Percentiles rank a stretch among this genome's conserved stretches.
Evolutionary conservation across 1,139 yeast genomes (phyloP).

Genomic region (Geotrichum reessii): DNA sequence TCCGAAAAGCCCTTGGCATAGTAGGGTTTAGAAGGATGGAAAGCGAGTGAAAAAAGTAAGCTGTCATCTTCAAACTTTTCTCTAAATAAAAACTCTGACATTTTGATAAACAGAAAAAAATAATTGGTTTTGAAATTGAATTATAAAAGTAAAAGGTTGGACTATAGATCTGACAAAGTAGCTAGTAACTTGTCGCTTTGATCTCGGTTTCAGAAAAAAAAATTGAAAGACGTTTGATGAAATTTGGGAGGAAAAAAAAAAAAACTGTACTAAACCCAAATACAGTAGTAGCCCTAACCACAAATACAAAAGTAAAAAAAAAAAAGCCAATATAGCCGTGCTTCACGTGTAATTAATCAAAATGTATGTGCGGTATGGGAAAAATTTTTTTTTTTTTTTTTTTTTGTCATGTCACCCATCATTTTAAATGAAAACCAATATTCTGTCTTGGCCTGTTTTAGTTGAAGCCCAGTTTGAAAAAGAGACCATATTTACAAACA

Average conservation of each 20-base stretch:
- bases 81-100: conserved; percentile 21
- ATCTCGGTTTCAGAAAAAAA: background rate
- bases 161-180: background rate
- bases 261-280: background rate
- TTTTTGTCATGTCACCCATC: no score
- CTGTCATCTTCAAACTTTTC: conserved; percentile 26
- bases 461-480: no score
- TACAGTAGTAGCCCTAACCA: background rate
- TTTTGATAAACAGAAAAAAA: background rate
- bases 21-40: conserved; percentile 69
- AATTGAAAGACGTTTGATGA: no score
- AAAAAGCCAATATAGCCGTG: background rate
- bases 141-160: background rate
- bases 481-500: no score
- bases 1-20: conserved; percentile 70
- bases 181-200: background rate
- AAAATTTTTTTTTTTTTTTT: no score
- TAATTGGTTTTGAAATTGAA: background rate
- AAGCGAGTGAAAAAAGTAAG: conserved; percentile 71
- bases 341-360: background rate
- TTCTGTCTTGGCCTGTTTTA: no score
- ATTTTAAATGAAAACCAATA: no score
- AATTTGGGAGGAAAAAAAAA: conserved; percentile 2
- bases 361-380: background rate
- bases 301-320: no score